phyloP scores from a whole-genome alignment of 768 basidiomycete genomes.

The Neoboletus subvelutipes region DNA sequence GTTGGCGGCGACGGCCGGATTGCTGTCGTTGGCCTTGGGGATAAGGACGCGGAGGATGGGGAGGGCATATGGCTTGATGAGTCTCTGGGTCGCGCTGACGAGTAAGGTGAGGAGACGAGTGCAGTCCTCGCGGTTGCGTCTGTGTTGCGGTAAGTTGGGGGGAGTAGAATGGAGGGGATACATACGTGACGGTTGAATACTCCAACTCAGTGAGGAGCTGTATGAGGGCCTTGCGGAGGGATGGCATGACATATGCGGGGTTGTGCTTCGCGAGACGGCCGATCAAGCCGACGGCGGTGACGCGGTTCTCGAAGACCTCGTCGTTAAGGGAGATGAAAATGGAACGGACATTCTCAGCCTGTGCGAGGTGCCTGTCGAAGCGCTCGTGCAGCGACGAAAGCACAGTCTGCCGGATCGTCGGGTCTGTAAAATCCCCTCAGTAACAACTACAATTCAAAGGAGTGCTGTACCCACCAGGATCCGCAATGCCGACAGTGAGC shows the following conservation, averaged over 20 bases:
- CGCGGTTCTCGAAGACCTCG: slow-evolving; percentile 90
- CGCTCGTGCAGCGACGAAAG: slow-evolving; percentile 84
- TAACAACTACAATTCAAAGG: slow-evolving; percentile 1
- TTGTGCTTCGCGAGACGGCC: slow-evolving; percentile 94
- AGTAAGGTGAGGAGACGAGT: slow-evolving; percentile 87
- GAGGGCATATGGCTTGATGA: slow-evolving; percentile 94
- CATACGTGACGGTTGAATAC: slow-evolving; percentile 87
- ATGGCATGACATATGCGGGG: slow-evolving; percentile 98
- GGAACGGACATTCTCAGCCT: slow-evolving; percentile 97
- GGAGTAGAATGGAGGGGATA: slow-evolving; percentile 21
- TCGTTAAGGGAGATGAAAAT: slow-evolving; percentile 97
- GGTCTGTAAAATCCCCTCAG: slow-evolving; percentile 40
- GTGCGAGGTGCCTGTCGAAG: slow-evolving; percentile 95
- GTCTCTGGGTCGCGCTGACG: slow-evolving; percentile 86
- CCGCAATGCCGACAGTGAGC: slow-evolving; percentile 91
- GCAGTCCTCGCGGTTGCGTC: slow-evolving; percentile 88
- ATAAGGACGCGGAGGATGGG: slow-evolving; percentile 93
- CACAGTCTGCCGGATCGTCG: slow-evolving; percentile 82
- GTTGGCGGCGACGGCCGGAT: slow-evolving; percentile 86
- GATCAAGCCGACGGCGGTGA: slow-evolving; percentile 87
- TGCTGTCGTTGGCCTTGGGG: slow-evolving; percentile 82
- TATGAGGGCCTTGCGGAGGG: slow-evolving; percentile 90
- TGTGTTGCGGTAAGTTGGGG: slow-evolving; percentile 27
- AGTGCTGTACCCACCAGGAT: slow-evolving; percentile 66
- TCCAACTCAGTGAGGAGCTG: slow-evolving; percentile 96